Evolutionary conservation across 2,329 filamentous ascomycete genomes (phyloP).

Genomic region (Cryphonectria naterciae): DNA sequence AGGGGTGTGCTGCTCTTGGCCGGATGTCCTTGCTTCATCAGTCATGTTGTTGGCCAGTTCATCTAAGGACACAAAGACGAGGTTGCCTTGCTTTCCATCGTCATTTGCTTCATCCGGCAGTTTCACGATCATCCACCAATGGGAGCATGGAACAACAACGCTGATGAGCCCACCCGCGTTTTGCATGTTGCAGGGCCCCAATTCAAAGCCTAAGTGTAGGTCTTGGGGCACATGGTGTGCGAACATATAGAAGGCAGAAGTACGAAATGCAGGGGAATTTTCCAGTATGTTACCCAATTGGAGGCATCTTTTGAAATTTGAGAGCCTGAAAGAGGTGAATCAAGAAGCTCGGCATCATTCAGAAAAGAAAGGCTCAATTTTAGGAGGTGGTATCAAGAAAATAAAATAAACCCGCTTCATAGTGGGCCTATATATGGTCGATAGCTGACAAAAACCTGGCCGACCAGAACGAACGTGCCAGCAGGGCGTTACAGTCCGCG

Average conservation of each 20-base stretch:
- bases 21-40: background rate
- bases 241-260: background rate
- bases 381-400: background rate
- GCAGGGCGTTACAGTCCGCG: background rate
- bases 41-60: background rate
- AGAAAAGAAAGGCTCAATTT: background rate
- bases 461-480: background rate
- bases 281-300: background rate
- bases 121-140: background rate
- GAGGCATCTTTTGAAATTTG: background rate
- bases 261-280: background rate
- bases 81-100: background rate
- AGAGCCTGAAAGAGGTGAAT: too few species aligned
- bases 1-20: background rate
- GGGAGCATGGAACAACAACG: background rate
- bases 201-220: background rate
- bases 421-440: background rate
- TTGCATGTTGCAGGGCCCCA: background rate
- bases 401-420: background rate
- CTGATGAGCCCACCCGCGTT: background rate
- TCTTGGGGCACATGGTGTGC: background rate
- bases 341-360: background rate
- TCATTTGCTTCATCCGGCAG: background rate
- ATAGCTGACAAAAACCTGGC: background rate
- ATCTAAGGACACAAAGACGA: background rate